Conservation (phyloP, 306 rosid genomes). For the Vigna trinervia region DNA sequence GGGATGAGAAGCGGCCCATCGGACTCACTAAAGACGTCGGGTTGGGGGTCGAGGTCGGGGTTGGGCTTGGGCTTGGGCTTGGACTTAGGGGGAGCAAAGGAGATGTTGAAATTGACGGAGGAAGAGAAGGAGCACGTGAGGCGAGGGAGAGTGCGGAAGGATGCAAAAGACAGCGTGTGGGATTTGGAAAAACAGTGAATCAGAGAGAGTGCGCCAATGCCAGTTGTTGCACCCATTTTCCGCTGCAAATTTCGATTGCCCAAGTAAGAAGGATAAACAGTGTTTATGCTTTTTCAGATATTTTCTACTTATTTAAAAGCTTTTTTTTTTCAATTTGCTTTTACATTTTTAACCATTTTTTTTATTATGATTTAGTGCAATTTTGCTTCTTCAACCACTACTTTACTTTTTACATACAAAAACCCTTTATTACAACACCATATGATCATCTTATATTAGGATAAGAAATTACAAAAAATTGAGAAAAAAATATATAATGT, state of each 20-base stretch:
- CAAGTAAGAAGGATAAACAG: neutral
- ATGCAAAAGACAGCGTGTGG: conserved; percentile 41
- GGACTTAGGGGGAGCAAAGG: conserved; percentile 76
- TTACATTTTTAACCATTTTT: no score
- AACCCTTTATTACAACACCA: no score
- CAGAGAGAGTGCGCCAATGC: conserved; percentile 50
- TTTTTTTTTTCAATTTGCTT: no score
- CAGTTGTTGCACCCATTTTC: conserved; percentile 35
- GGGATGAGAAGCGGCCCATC: conserved; percentile 72
- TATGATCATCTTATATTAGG: no score
- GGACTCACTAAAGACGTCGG: conserved; percentile 39
- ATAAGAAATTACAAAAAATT: no score
- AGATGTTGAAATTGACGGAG: conserved; percentile 75
- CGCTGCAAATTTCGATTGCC: neutral
- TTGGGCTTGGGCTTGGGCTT: conserved; percentile 61
- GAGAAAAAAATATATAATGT: no score
- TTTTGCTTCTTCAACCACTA: no score
- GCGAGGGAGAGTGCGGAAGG: conserved; percentile 64
- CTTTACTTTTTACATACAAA: no score
- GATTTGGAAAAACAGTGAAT: conserved; percentile 55
- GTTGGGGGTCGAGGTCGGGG: conserved; percentile 32
- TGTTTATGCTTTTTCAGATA: neutral
- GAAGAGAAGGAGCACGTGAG: conserved; percentile 58
- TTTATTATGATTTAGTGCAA: no score
- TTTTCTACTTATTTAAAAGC: neutral